Evolutionary conservation across 305 asterid species (phyloP), one percentile per base, ranked within the genome.

Genomic region (Rubia peregrina): DNA sequence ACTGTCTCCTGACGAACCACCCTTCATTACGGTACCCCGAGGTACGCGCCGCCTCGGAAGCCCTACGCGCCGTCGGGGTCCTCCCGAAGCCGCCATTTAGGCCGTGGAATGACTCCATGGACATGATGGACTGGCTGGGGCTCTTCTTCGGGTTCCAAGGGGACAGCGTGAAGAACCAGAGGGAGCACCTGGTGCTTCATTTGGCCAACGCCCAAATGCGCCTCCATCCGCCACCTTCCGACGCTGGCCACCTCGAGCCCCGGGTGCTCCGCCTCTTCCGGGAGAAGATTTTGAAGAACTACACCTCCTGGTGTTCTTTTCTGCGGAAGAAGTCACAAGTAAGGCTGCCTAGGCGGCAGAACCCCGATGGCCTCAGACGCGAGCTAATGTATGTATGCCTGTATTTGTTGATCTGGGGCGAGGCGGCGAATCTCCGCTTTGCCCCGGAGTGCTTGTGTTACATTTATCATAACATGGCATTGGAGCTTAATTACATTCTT

Each of bases 121-220:
- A 93, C 86, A 83, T 93, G 57, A 64, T 93, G 40, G 95, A 91
- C 83, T 93, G 98, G 98, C 78, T 93, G 21, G 97, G 97, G 22
- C 85, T 83, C 64, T 93, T 88, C 86, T 93, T 93, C 71, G 98
- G 98, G 21, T 93, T 93, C 83, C 98, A 93, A 63, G 59, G 36
- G 2, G 97, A 91, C 86, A 93, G 77, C 88, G 96, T 91, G 42
- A 84, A 88, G 82, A 93, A 93, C 79, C 98, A 93, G 74, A 80
- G 98, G 78, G 98, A 93, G 68, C 88, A 93, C 69, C 72, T 93
- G 80, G 98, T 93, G 56, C 97, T 91, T 55, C 97, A 93, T 77
- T 70, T 93, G 36, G 90, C 98, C 14, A 93, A 93, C 82, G 75
- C 87, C 30, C 97, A 93, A 84, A 93, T 93, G 98, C 91, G 98